phyloP scores from a whole-genome alignment of 768 basidiomycete genomes.

The Xerocomellus intermedius region DNA sequence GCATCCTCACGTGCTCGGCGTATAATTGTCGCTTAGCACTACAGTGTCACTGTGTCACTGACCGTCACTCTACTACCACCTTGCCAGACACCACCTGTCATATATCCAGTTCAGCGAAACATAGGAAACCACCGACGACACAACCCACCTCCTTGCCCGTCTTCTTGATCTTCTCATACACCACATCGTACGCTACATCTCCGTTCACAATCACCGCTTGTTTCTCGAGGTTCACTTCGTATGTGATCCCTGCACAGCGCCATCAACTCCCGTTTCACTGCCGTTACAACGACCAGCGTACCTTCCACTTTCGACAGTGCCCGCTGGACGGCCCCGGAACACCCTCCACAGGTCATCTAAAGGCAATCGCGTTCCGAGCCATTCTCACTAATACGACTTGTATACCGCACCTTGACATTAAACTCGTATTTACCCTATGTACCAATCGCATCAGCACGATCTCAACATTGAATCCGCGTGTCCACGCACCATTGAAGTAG shows the following conservation, averaged over 20 bases:
- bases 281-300: not conserved
- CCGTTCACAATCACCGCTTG: constrained; percentile 75
- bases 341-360: constrained; percentile 86
- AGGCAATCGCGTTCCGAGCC: not conserved
- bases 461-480: not conserved
- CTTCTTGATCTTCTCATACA: constrained; percentile 78
- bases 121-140: not conserved
- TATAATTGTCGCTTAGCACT: not conserved
- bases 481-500: constrained; percentile 22
- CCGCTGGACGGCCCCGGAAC: constrained; percentile 77
- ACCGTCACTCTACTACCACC: constrained; percentile 14
- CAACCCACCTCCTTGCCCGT: constrained; percentile 81
- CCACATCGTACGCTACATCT: constrained; percentile 56
- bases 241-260: constrained; percentile 33
- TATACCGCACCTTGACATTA: constrained; percentile 67
- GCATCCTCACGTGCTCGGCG: not conserved
- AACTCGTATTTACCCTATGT: constrained; percentile 56
- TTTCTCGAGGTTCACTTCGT: constrained; percentile 59
- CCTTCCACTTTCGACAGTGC: constrained; percentile 66
- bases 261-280: not conserved
- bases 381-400: not conserved
- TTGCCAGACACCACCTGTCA: constrained; percentile 46
- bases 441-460: not conserved
- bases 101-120: not conserved
- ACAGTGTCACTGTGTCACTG: too few species aligned